Percentiles rank a stretch among this genome's conserved stretches.
Conservation (phyloP, 208 protist species). For the Herpetomonas tarakana region DNA sequence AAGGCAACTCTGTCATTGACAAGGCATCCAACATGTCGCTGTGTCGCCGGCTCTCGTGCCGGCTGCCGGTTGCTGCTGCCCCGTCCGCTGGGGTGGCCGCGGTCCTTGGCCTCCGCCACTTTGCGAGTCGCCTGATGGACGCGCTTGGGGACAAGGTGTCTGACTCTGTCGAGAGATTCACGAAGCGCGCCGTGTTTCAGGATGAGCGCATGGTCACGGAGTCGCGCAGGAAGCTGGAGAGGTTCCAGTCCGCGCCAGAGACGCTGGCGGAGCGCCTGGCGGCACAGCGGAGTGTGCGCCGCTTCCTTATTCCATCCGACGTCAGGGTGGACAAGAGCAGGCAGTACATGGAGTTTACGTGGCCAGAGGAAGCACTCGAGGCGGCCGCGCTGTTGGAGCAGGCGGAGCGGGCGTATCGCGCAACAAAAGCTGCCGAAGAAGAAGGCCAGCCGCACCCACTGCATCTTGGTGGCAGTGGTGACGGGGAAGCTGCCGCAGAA, state of each 20-base stretch:
- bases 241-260: slow-evolving; percentile 20
- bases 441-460: not conserved
- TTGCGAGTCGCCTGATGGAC: slow-evolving; percentile 5
- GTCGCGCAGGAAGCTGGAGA: slow-evolving; percentile 39
- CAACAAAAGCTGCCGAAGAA: slow-evolving; percentile 1
- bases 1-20: too few species aligned
- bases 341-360: slow-evolving; percentile 71
- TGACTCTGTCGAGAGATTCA: slow-evolving; percentile 15
- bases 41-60: too few species aligned
- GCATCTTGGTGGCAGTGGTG: not conserved
- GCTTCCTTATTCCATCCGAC: slow-evolving; percentile 47
- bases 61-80: too few species aligned
- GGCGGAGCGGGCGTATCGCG: not conserved
- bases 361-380: slow-evolving; percentile 37
- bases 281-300: slow-evolving; percentile 40
- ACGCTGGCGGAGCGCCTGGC: slow-evolving; percentile 65
- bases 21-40: too few species aligned
- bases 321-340: slow-evolving; percentile 50
- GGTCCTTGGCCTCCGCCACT: not conserved
- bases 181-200: slow-evolving; percentile 18
- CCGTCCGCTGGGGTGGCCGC: too few species aligned
- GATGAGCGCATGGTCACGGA: slow-evolving; percentile 75
- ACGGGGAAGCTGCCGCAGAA: not conserved
- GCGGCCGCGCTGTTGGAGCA: not conserved
- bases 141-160: slow-evolving; percentile 18